Evolutionary conservation across 192 early-diverging fungal species (phyloP).

Genomic region (Pilobolus umbonatus): DNA sequence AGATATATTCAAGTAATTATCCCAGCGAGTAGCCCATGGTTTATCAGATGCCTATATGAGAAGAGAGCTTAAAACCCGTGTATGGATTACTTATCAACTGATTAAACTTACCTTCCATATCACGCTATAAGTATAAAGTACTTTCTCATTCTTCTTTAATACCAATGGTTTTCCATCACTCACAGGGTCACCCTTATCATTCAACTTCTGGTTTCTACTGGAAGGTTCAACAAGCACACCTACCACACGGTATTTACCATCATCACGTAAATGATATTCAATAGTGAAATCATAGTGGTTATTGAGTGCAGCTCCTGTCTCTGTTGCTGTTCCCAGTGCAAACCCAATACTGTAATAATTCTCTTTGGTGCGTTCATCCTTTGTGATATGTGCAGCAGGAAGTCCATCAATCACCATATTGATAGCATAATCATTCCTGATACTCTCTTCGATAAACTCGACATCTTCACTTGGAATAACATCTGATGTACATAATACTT

Average conservation of each 20-base stretch:
- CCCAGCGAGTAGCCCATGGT: slow-evolving; percentile 82
- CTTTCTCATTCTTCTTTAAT: slow-evolving; percentile 33
- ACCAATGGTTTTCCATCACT: slow-evolving; percentile 3
- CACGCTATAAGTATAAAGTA: slow-evolving; percentile 65
- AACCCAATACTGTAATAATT: slow-evolving; percentile 77
- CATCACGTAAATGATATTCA: slow-evolving; percentile 71
- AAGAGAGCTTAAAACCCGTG: not conserved
- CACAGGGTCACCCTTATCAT: slow-evolving; percentile 16
- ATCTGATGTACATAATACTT: slow-evolving; percentile 54
- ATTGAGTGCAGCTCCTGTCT: slow-evolving; percentile 47
- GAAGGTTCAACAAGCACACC: slow-evolving; percentile 76
- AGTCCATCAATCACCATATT: slow-evolving; percentile 93
- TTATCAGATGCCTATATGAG: slow-evolving; percentile 46
- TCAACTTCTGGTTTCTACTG: slow-evolving; percentile 50
- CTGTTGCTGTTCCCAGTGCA: slow-evolving; percentile 54
- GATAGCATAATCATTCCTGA: slow-evolving; percentile 69
- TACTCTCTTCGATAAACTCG: slow-evolving; percentile 83
- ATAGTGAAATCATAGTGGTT: slow-evolving; percentile 89
- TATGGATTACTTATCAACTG: not conserved
- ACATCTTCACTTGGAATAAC: slow-evolving; percentile 64
- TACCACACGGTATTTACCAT: slow-evolving; percentile 55
- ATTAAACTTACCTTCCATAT: slow-evolving; percentile 45
- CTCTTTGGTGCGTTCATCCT: slow-evolving; percentile 44
- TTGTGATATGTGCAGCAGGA: slow-evolving; percentile 68
- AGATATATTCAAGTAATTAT: slow-evolving; percentile 76